These are phyloP conservation scores for Inga laurina DNA, from an alignment of 306 rosid species.

Conservation along the genomic window DNA sequence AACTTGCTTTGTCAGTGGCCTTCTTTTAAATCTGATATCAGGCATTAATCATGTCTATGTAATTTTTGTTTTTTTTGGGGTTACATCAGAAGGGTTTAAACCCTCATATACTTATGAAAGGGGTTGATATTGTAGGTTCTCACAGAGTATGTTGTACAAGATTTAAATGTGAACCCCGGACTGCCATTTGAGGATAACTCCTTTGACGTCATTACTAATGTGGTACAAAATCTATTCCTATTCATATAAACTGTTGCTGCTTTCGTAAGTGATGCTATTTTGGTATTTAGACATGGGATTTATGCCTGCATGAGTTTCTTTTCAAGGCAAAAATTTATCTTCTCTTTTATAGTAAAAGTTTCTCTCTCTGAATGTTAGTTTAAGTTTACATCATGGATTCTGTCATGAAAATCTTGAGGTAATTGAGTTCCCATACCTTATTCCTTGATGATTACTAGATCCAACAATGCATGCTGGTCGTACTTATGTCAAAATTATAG, in stretches of 20 bases:
- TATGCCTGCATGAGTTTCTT: not conserved
- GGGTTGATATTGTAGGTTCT: constrained; percentile 58
- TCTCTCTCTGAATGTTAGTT: not conserved
- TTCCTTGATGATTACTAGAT: not conserved
- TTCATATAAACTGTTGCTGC: constrained; percentile 5
- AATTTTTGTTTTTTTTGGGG: not conserved
- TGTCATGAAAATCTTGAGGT: constrained; percentile 1
- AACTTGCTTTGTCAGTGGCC: not conserved
- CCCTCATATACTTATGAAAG: constrained; percentile 9
- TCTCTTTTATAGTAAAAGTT: not conserved
- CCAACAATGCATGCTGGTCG: not conserved
- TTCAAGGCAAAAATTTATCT: not conserved
- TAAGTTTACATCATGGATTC: constrained; percentile 15
- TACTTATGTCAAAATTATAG: not conserved
- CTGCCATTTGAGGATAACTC: constrained; percentile 76
- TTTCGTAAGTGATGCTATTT: constrained; percentile 10
- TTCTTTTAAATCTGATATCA: not conserved
- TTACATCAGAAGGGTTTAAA: not conserved
- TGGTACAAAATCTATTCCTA: constrained; percentile 44
- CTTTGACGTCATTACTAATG: constrained; percentile 72
- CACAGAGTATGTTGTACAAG: constrained; percentile 65
- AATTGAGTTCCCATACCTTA: not conserved
- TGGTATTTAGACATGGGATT: not conserved
- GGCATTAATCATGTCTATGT: not conserved
- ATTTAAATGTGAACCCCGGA: constrained; percentile 71